These are phyloP conservation scores for Phytophthora macrochlamydospora DNA, from an alignment of 352 stramenopile genomes.

Conservation along the genomic window DNA sequence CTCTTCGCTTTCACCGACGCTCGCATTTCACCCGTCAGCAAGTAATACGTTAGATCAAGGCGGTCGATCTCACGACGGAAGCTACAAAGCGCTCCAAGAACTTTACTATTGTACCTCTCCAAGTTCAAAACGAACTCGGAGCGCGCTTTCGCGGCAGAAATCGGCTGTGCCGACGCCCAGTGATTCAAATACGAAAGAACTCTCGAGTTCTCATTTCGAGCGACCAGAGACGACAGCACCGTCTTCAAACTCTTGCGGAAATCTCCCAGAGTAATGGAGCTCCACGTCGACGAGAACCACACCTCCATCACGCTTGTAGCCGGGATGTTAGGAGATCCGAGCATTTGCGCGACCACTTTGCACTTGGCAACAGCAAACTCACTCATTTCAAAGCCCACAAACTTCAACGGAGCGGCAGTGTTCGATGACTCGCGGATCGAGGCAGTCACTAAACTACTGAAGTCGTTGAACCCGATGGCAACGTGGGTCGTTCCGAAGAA, in stretches of 20 bases:
- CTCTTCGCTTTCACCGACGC: not conserved
- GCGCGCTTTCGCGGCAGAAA: constrained; percentile 10
- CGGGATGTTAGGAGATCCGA: not conserved
- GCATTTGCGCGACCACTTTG: constrained; percentile 19
- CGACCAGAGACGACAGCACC: not conserved
- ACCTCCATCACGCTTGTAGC: constrained; percentile 3
- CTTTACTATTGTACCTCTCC: constrained; percentile 1
- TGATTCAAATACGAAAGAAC: constrained; percentile 10
- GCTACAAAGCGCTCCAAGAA: not conserved
- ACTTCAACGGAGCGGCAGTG: not conserved
- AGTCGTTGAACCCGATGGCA: constrained; percentile 38
- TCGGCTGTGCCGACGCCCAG: constrained; percentile 13
- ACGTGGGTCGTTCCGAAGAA: constrained; percentile 36
- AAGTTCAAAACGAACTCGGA: constrained; percentile 14
- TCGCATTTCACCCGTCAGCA: constrained; percentile 12
- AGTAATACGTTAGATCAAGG: constrained; percentile 4
- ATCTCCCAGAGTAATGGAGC: constrained; percentile 10
- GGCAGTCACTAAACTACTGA: constrained; percentile 25
- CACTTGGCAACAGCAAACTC: constrained; percentile 19
- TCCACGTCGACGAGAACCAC: constrained; percentile 22
- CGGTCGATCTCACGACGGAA: constrained; percentile 16
- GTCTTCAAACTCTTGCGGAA: constrained; percentile 11
- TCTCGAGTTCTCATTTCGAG: not conserved
- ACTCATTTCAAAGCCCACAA: constrained; percentile 22
- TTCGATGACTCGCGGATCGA: constrained; percentile 5